phyloP scores from a whole-genome alignment of 2,329 filamentous ascomycete species.

The Diaporthe vexans region DNA sequence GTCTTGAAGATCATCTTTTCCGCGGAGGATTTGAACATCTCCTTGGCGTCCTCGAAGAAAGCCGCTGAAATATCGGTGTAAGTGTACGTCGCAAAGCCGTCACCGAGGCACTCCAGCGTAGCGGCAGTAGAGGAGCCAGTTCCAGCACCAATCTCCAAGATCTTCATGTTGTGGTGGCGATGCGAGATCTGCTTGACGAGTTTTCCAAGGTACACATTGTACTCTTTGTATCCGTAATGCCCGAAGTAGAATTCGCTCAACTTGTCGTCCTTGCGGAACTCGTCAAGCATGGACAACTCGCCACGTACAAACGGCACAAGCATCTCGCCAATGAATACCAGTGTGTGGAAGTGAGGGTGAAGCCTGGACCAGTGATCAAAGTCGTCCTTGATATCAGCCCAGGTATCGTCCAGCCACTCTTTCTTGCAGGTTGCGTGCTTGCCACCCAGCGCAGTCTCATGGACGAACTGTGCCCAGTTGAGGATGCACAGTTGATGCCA shows the following conservation, averaged over 20 bases:
- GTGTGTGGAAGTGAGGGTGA: constrained; percentile 28
- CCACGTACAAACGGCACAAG: constrained; percentile 50
- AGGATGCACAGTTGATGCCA: constrained; percentile 43
- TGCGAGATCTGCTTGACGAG: constrained; percentile 53
- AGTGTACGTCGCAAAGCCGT: constrained; percentile 55
- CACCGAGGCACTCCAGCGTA: constrained; percentile 50
- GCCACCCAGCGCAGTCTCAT: constrained; percentile 34
- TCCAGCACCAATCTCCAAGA: constrained; percentile 57
- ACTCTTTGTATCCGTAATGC: constrained; percentile 36
- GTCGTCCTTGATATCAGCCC: constrained; percentile 36
- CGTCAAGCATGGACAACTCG: constrained; percentile 50
- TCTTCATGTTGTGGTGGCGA: constrained; percentile 48
- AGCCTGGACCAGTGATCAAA: constrained; percentile 24
- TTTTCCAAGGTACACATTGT: constrained; percentile 44
- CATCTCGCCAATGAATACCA: constrained; percentile 46
- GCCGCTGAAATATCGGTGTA: constrained; percentile 59
- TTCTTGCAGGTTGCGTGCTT: constrained; percentile 42
- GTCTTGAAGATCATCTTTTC: constrained; percentile 42
- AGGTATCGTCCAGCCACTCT: constrained; percentile 40
- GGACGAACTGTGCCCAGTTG: constrained; percentile 43
- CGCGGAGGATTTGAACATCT: neutral
- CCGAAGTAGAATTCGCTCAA: constrained; percentile 49
- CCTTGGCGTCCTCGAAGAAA: constrained; percentile 53
- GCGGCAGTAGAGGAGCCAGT: constrained; percentile 55
- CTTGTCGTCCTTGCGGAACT: constrained; percentile 49